These are phyloP conservation scores for Myxozyma neotropica DNA, from an alignment of 805 yeast genomes.

Conservation along the genomic window DNA sequence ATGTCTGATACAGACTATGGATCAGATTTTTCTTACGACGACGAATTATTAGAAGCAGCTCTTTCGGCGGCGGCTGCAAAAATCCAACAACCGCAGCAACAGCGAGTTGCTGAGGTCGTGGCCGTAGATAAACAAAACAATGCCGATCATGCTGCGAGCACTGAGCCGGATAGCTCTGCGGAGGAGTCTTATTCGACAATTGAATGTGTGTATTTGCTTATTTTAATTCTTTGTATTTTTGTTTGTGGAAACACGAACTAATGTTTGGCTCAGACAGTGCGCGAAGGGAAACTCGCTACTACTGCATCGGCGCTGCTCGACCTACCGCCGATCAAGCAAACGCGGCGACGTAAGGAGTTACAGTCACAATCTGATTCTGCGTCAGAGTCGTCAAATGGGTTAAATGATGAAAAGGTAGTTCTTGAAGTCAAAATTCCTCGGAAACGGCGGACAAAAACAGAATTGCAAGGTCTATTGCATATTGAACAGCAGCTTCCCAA, in stretches of 20 bases:
- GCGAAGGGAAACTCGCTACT: neutral
- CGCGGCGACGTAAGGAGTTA: neutral
- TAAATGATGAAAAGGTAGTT: too few relatives aligned
- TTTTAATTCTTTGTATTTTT: neutral
- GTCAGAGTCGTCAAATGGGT: too few relatives aligned
- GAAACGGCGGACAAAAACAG: too few relatives aligned
- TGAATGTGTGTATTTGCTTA: neutral
- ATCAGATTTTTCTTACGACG: constrained; percentile 5
- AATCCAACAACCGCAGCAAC: neutral
- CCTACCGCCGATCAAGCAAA: neutral
- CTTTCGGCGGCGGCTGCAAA: neutral
- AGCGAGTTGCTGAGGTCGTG: neutral
- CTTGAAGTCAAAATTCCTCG: too few relatives aligned
- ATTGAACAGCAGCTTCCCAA: neutral
- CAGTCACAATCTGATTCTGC: neutral
- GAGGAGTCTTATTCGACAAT: neutral
- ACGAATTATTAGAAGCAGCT: neutral
- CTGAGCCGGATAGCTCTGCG: neutral
- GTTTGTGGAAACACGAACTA: neutral
- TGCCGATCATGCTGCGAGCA: neutral
- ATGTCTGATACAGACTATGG: constrained; percentile 10
- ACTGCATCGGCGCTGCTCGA: neutral
- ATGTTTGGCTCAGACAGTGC: neutral
- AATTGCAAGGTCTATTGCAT: too few relatives aligned
- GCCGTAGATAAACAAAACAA: neutral